phyloP scores from a whole-genome alignment of 257 asterid species.

The Fraxinus pennsylvanica region DNA sequence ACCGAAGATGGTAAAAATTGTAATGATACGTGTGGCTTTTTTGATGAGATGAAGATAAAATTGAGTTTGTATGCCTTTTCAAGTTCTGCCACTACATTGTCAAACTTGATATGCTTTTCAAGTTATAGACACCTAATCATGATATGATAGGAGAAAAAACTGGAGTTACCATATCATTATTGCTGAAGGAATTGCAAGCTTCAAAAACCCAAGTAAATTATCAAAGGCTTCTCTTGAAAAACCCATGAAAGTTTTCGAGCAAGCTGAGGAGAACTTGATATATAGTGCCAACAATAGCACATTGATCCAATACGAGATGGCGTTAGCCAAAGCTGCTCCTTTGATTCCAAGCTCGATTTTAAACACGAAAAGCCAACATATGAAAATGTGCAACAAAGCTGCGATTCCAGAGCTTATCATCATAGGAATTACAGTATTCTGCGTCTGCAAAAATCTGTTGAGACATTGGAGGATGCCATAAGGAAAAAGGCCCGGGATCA shows the following conservation, averaged over 20 bases:
- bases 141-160: not conserved
- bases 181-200: conserved; percentile 69
- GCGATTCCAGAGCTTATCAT: conserved; percentile 55
- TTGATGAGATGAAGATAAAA: not conserved
- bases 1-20: not conserved
- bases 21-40: not conserved
- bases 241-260: conserved; percentile 49
- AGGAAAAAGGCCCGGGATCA: conserved; percentile 65
- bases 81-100: too few relatives aligned
- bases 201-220: conserved; percentile 39
- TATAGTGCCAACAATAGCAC: conserved; percentile 44
- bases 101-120: too few relatives aligned
- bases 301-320: conserved; percentile 60
- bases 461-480: conserved; percentile 62
- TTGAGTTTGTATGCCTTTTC: too few relatives aligned
- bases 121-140: too few relatives aligned
- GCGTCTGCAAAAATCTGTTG: conserved; percentile 56
- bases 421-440: conserved; percentile 58
- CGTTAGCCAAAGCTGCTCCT: conserved; percentile 71
- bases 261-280: conserved; percentile 47
- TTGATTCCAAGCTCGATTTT: conserved; percentile 39
- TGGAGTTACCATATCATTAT: conserved; percentile 58
- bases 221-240: conserved; percentile 52
- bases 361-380: conserved; percentile 58
- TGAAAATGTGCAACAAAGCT: conserved; percentile 42